Evolutionary conservation across 179 eudicot genomes (phyloP).

Genomic region (Beta corolliflora): DNA sequence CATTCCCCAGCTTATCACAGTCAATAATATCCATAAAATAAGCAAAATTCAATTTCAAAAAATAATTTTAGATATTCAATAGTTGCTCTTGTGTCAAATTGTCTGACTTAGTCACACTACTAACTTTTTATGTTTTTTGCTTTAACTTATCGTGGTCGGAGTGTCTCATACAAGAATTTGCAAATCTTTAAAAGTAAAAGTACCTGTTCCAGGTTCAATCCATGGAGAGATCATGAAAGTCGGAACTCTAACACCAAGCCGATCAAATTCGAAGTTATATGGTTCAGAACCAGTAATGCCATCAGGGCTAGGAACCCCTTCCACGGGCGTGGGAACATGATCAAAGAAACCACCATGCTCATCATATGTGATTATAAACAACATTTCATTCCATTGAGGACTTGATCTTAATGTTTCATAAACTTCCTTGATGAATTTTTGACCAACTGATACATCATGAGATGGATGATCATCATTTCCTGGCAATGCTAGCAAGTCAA

Average conservation of each 20-base stretch:
- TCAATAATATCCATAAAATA: background rate
- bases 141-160: too few species aligned
- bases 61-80: too few species aligned
- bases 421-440: constrained; percentile 67
- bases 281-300: constrained; percentile 64
- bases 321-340: constrained; percentile 69
- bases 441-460: constrained; percentile 75
- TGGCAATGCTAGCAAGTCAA: constrained; percentile 45
- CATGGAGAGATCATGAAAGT: constrained; percentile 79
- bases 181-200: background rate
- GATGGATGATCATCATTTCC: constrained; percentile 95
- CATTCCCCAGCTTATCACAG: constrained; percentile 13
- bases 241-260: constrained; percentile 87
- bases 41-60: too few species aligned
- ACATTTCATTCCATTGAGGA: constrained; percentile 84
- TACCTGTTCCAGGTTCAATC: constrained; percentile 85
- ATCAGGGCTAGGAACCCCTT: constrained; percentile 77
- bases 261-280: constrained; percentile 47
- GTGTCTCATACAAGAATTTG: too few species aligned
- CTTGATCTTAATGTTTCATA: constrained; percentile 83
- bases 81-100: too few species aligned
- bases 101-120: too few species aligned
- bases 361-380: constrained; percentile 69
- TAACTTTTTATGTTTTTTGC: too few species aligned
- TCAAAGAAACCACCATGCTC: constrained; percentile 95